A percentile compares a stretch with the other conserved stretches of the same genome.
Evolutionary conservation across 495 filamentous ascomycete genomes (phyloP).

Genomic region (Aspergillus avenaceus): DNA sequence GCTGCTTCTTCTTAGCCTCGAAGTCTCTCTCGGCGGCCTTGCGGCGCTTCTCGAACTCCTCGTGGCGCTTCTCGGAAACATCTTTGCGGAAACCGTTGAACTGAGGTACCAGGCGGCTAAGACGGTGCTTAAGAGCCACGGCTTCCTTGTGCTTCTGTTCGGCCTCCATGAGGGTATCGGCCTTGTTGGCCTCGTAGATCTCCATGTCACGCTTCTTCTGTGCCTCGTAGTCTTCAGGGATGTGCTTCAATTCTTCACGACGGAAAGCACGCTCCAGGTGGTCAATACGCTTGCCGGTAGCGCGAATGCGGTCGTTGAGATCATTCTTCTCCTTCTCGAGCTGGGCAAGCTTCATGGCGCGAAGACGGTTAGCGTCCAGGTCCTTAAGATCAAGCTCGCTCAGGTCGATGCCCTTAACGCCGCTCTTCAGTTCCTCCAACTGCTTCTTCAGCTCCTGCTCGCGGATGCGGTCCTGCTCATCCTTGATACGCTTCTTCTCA

Average conservation of each 20-base stretch:
- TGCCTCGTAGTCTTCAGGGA: constrained; percentile 77
- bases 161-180: constrained; percentile 70
- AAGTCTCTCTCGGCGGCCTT: constrained; percentile 85
- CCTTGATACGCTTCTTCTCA: constrained; percentile 80
- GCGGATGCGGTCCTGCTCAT: constrained; percentile 87
- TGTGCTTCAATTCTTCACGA: constrained; percentile 89
- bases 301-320: constrained; percentile 79
- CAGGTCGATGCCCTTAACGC: constrained; percentile 73
- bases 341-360: constrained; percentile 89
- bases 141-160: constrained; percentile 87
- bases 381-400: constrained; percentile 75
- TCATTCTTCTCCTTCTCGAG: constrained; percentile 97
- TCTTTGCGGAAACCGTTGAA: constrained; percentile 81
- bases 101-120: constrained; percentile 70
- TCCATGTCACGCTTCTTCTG: constrained; percentile 79
- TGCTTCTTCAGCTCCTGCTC: constrained; percentile 93
- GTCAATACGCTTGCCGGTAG: constrained; percentile 93
- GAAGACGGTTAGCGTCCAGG: constrained; percentile 82
- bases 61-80: constrained; percentile 78
- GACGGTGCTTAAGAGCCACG: constrained; percentile 85
- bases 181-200: constrained; percentile 73
- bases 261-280: constrained; percentile 96
- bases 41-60: constrained; percentile 92
- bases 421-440: constrained; percentile 89
- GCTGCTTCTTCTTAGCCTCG: constrained; percentile 80